Percentiles rank a stretch among this genome's conserved stretches.
These are phyloP conservation scores for Metrosideros polymorpha DNA, from an alignment of 441 rosid genomes.

Conservation along the genomic window DNA sequence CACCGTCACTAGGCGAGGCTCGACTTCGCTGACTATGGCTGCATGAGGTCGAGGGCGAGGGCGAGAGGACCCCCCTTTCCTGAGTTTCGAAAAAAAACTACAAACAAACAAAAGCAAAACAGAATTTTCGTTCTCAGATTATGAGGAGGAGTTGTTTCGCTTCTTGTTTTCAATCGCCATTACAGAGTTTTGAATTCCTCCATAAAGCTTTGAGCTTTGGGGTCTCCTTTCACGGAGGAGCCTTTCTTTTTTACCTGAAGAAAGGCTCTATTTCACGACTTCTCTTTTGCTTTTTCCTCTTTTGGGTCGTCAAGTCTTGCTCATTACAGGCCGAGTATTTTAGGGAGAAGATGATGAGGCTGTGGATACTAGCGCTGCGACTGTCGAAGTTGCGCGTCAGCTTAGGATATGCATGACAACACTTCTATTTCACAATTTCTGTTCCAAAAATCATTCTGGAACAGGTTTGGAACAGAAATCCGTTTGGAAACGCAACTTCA, in stretches of 20 bases:
- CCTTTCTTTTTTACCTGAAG: not conserved
- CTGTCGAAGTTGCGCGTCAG: conserved; percentile 71
- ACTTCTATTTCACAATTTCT: too few species aligned
- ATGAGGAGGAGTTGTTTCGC: not conserved
- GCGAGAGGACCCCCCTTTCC: too few species aligned
- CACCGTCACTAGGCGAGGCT: too few species aligned
- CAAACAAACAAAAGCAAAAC: not conserved
- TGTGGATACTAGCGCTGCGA: conserved; percentile 54
- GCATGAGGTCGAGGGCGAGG: too few species aligned
- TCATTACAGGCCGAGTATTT: not conserved
- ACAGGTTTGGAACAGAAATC: too few species aligned
- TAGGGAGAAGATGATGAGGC: conserved; percentile 37
- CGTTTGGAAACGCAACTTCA: too few species aligned
- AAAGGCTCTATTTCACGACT: not conserved
- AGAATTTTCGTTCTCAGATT: not conserved
- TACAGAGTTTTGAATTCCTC: too few species aligned
- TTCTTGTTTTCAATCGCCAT: not conserved
- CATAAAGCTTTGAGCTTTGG: not conserved
- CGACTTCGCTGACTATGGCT: too few species aligned
- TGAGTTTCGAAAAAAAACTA: not conserved
- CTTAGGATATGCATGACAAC: too few species aligned
- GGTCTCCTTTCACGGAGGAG: not conserved
- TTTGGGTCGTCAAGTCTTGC: not conserved
- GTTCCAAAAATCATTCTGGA: too few species aligned
- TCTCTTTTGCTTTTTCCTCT: not conserved